A percentile compares a stretch with the other conserved stretches of the same genome.
phyloP scores from a whole-genome alignment of 495 filamentous ascomycete genomes.

The Clavariopsis aquatica region DNA sequence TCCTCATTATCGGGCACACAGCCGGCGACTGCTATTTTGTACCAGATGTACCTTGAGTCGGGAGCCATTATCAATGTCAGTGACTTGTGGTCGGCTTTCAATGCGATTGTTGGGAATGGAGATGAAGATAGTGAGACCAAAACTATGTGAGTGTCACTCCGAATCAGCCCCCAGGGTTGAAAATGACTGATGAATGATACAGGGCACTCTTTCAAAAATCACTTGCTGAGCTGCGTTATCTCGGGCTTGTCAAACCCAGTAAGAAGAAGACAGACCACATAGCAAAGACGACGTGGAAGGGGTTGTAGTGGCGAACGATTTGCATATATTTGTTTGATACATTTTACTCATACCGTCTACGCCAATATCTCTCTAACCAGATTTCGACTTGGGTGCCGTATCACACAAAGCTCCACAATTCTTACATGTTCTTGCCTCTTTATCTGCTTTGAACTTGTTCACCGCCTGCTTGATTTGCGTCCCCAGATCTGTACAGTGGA shows the following conservation, averaged over 20 bases:
- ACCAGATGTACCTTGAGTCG: constrained; percentile 88
- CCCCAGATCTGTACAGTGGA: constrained; percentile 90
- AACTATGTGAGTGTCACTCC: constrained; percentile 35
- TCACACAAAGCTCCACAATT: constrained; percentile 75
- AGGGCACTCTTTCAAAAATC: constrained; percentile 74
- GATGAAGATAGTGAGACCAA: constrained; percentile 50
- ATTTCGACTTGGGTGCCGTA: constrained; percentile 39
- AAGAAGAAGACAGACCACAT: constrained; percentile 91
- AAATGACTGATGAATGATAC: constrained; percentile 36
- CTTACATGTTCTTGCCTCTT: constrained; percentile 72
- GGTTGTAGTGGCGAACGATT: constrained; percentile 53
- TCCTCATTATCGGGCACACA: constrained; percentile 59
- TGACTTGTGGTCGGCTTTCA: constrained; percentile 88
- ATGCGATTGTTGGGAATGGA: constrained; percentile 69
- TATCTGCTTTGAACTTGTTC: constrained; percentile 71
- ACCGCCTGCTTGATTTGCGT: constrained; percentile 96
- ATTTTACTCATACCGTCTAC: neutral
- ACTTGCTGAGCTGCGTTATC: constrained; percentile 76
- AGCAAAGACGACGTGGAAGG: constrained; percentile 75
- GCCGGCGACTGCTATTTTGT: constrained; percentile 78
- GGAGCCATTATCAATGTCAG: constrained; percentile 83
- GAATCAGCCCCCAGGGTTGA: constrained; percentile 5
- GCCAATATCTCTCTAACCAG: no score
- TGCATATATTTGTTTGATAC: no score
- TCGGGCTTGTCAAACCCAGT: constrained; percentile 86